Percentiles rank a stretch among this genome's conserved stretches.
These are phyloP conservation scores for Lentinula boryana DNA, from an alignment of 768 basidiomycete species.

Conservation along the genomic window DNA sequence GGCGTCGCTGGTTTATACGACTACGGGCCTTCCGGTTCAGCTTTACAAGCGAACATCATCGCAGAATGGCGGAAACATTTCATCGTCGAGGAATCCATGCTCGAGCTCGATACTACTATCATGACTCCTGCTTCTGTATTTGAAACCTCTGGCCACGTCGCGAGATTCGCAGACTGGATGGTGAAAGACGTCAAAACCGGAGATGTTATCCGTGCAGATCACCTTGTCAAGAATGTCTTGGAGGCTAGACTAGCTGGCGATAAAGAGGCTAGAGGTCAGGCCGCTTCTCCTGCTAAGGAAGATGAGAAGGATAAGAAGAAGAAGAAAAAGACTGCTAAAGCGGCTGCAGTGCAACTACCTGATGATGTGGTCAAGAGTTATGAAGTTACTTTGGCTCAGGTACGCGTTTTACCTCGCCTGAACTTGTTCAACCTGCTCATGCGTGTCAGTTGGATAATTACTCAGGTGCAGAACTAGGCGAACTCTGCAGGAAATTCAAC, in stretches of 20 bases:
- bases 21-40: conserved; percentile 94
- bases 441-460: conserved; percentile 82
- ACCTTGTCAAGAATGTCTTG: conserved; percentile 88
- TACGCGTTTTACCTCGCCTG: conserved; percentile 27
- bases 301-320: conserved; percentile 68
- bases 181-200: conserved; percentile 94
- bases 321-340: conserved; percentile 73
- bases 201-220: conserved; percentile 94
- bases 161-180: conserved; percentile 99
- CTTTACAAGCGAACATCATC: conserved; percentile 95
- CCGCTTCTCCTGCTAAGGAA: conserved; percentile 43
- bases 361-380: conserved; percentile 76
- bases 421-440: conserved; percentile 3
- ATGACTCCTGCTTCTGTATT: conserved; percentile 95
- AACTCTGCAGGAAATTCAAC: conserved; percentile 72
- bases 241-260: conserved; percentile 88
- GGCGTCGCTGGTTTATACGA: conserved; percentile 98
- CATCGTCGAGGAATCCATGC: conserved; percentile 97
- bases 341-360: conserved; percentile 59
- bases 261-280: conserved; percentile 77
- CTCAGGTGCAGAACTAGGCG: conserved; percentile 82
- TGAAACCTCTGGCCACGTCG: conserved; percentile 96
- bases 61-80: conserved; percentile 97
- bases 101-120: conserved; percentile 96
- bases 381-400: conserved; percentile 83